Evolutionary conservation across 164 flowering plant genomes (phyloP), one percentile per base, ranked within the genome.

Genomic region (Macadamia tetraphylla): DNA sequence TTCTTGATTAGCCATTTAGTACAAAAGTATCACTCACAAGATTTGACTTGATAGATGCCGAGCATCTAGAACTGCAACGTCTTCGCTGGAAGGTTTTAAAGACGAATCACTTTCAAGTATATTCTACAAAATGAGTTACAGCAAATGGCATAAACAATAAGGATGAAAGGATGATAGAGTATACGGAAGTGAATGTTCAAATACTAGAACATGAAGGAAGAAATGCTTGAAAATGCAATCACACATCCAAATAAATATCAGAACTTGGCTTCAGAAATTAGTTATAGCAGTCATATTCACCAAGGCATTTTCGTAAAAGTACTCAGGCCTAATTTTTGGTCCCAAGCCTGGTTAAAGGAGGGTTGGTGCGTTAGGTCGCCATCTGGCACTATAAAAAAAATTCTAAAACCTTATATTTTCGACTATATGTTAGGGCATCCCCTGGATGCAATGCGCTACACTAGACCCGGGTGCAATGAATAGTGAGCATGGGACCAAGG

Each of bases 71-170:
- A 78, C 53, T 44, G 85, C 83, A 71, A 85, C 51, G 65, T 91
- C 95, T 70, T 89, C 95, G 63, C 64, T 67, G 58, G 88, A 65
- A 59, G 94, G 93, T 59, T 62, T 75, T 17, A 89, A 73, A 57
- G 90, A 84, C 66, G 82, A 52, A 80, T 88, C 87, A 67, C 80
- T 79, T 70, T 73, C 75, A 59, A 86, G 67, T 62, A 91, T 77
- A 51, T 73, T 90, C 97, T 91, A 76, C 58, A 77, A 2, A 77
- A 70, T 68, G 53, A 6, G 58, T 57, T 35, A 23, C 40, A 30
- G 35, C 35, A 2, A 6, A 23, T 15, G 31, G n/a, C 31, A 31
- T 13, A 42, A 58, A 9, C 12, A 61, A 32, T 2, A 0, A 11
- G 42, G 17, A n/a, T 11, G 10, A 67, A 30, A 9, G 6, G 29